Base-by-base conservation (phyloP, 1,139 yeast genomes). In the Geotrichum bryndzae region DNA sequence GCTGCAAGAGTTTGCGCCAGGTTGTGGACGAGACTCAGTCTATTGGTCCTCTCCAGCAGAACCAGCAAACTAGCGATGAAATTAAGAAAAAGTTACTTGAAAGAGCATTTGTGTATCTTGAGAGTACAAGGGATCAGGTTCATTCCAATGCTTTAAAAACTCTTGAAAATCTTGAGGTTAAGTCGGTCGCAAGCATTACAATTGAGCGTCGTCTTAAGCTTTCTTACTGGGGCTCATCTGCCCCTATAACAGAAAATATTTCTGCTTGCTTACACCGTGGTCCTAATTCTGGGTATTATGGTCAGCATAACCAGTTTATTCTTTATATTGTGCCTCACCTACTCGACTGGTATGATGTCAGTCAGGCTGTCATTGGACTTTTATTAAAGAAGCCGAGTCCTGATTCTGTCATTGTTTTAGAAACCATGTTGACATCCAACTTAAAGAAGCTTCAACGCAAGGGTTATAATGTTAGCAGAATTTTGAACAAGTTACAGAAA, bases 291-390 rank as follows among this genome's bases (percentile, higher is more conserved):
- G 54, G 53, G 18, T 52, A 31, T 22, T 45, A 23, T 8, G 15
- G 41, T 15, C n/a, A 41, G 11, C 1, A 33, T 50, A 13, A 54
- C 53, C 52, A 55, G 33, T 23, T n/a, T 54, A 38, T 52, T 25
- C 61, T 70, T 27, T 66, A 66, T 52, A 66, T 70, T 25, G 65
- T 63, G 7, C 58, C 66, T 29, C 58, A 61, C 5, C 60, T 60
- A 4, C 59, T 73, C 48, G 77, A 76, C 51, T 77, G 79, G 76
- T 76, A 73, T 61, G 78, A 77, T 60, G 72, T 77, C 10, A 72
- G 77, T 27, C 72, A 70, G 35, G 72, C 77, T 1, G 64, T 77
- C 23, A 70, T 75, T 11, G 71, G 71, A 51, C 60, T 63, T 5
- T 61, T 74, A 61, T 75, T 18, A 63, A 62, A 45, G 46, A 50